Conservation (phyloP, 2,329 filamentous ascomycete genomes). For the Ceratocystis eucalypticola region DNA sequence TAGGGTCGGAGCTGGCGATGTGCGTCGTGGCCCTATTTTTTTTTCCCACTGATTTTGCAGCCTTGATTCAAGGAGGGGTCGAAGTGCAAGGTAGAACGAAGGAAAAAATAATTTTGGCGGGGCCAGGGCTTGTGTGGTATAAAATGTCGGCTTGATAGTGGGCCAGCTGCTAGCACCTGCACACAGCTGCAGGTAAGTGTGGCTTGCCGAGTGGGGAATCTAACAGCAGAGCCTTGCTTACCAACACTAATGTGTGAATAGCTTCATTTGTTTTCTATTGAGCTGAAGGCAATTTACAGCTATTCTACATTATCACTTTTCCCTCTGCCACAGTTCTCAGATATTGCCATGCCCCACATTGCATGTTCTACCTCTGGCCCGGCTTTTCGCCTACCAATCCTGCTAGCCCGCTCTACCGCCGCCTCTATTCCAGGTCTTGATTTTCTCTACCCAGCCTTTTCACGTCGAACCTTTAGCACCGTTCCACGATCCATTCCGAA, state of each 20-base stretch:
- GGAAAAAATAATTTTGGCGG: constrained; percentile 19
- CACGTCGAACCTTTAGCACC: neutral
- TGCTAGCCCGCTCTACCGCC: constrained; percentile 19
- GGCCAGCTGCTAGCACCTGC: constrained; percentile 3
- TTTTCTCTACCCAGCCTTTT: constrained; percentile 29
- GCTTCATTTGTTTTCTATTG: neutral
- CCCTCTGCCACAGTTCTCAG: too few relatives aligned
- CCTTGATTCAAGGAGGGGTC: constrained; percentile 19
- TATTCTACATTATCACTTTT: too few relatives aligned
- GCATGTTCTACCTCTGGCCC: constrained; percentile 7
- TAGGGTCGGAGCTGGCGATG: constrained; percentile 18
- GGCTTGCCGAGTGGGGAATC: neutral
- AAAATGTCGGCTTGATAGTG: constrained; percentile 15
- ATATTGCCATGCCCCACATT: neutral
- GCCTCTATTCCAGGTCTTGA: constrained; percentile 26
- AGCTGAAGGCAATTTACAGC: neutral
- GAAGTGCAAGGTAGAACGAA: constrained; percentile 15
- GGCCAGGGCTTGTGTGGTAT: constrained; percentile 20
- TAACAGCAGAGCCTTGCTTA: neutral
- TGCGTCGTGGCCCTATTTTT: constrained; percentile 16
- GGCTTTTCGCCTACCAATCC: constrained; percentile 9
- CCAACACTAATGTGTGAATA: neutral
- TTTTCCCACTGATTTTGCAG: constrained; percentile 17
- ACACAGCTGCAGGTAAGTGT: neutral
- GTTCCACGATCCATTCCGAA: neutral